phyloP scores from a whole-genome alignment of 1,284 basidiomycete species.

The Apiotrichum laibachii region DNA sequence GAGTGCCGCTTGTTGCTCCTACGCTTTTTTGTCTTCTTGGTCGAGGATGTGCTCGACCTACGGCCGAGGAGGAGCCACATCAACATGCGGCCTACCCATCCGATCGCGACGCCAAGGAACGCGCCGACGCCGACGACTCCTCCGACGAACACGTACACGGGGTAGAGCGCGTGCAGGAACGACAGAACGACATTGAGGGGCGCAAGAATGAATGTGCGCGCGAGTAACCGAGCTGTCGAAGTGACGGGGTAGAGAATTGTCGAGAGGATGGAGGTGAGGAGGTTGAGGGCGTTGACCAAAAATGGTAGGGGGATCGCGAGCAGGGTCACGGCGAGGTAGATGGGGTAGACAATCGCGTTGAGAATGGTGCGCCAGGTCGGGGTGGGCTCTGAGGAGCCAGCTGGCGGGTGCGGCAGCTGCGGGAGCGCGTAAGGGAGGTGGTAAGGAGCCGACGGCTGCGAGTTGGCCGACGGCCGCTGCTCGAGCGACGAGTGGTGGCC shows the following conservation, averaged over 20 bases:
- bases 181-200: conserved; percentile 27
- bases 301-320: conserved; percentile 38
- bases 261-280: conserved; percentile 26
- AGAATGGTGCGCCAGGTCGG: conserved; percentile 28
- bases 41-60: background rate
- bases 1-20: conserved; percentile 4
- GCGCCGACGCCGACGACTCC: conserved; percentile 39
- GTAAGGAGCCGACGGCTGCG: conserved; percentile 19
- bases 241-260: conserved; percentile 42
- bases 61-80: conserved; percentile 21
- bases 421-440: conserved; percentile 37
- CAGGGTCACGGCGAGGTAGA: conserved; percentile 39
- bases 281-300: conserved; percentile 27
- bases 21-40: conserved; percentile 3
- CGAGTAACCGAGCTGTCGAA: conserved; percentile 25
- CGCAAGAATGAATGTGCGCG: conserved; percentile 33
- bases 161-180: conserved; percentile 37
- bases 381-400: conserved; percentile 5
- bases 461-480: conserved; percentile 5
- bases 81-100: conserved; percentile 33
- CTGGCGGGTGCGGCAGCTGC: conserved; percentile 15
- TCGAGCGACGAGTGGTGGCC: conserved; percentile 5
- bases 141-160: conserved; percentile 43
- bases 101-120: conserved; percentile 36
- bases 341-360: conserved; percentile 33